These are phyloP conservation scores for Bothia castanella DNA, from an alignment of 1,284 basidiomycete species.

Conservation along the genomic window DNA sequence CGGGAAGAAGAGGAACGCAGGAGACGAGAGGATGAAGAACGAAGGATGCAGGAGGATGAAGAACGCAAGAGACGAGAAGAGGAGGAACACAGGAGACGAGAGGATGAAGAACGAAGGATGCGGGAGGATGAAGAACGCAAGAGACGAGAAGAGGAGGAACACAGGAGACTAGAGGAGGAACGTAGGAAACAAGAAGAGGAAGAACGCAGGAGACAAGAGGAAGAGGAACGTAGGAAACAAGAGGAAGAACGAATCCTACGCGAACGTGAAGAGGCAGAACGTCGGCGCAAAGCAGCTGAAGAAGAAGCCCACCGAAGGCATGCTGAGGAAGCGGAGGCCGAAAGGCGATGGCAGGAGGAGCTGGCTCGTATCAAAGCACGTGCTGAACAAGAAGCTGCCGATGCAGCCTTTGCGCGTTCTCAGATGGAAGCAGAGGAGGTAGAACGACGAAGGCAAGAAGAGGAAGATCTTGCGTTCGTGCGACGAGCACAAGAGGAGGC, in stretches of 20 bases:
- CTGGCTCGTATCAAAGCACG: conserved; percentile 31
- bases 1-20: conserved; percentile 25
- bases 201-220: conserved; percentile 22
- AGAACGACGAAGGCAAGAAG: conserved; percentile 31
- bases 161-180: no score
- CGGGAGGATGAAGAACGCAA: conserved; percentile 30
- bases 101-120: neutral
- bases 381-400: conserved; percentile 33
- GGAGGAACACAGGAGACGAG: conserved; percentile 7
- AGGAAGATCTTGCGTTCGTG: conserved; percentile 29
- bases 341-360: conserved; percentile 32
- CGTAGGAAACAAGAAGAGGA: no score
- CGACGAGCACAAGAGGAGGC: conserved; percentile 31
- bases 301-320: conserved; percentile 12
- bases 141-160: conserved; percentile 16
- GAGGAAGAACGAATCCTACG: conserved; percentile 20
- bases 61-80: conserved; percentile 12
- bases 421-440: conserved; percentile 34
- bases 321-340: conserved; percentile 28
- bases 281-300: conserved; percentile 15
- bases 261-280: conserved; percentile 23
- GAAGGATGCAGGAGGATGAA: conserved; percentile 23
- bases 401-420: conserved; percentile 34
- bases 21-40: neutral
- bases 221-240: conserved; percentile 17